Conservation (phyloP, 495 filamentous ascomycete species). For the Neurospora sp. region DNA sequence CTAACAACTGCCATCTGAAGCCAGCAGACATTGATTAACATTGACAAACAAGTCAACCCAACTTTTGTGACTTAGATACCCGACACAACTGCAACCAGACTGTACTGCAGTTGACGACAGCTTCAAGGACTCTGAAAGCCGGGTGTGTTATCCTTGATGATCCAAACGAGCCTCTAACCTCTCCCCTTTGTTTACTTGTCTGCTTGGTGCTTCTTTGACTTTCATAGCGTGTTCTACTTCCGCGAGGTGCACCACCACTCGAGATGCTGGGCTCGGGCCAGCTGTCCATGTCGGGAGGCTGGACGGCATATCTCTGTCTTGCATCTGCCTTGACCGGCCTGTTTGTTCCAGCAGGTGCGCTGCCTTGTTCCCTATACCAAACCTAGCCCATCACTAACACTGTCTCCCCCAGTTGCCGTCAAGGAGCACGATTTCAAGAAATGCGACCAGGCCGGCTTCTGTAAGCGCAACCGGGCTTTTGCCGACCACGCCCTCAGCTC, state of each 20-base stretch:
- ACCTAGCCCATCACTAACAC: constrained; percentile 9
- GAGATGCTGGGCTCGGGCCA: constrained; percentile 33
- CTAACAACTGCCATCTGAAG: background rate
- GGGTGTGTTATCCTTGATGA: constrained; percentile 5
- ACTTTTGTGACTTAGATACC: background rate
- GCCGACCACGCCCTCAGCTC: constrained; percentile 63
- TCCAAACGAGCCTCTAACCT: constrained; percentile 2
- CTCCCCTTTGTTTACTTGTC: constrained; percentile 6
- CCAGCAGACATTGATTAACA: background rate
- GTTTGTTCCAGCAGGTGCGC: constrained; percentile 41
- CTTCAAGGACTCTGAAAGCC: constrained; percentile 5
- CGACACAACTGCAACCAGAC: background rate
- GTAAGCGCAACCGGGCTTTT: constrained; percentile 82
- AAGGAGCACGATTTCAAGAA: constrained; percentile 97
- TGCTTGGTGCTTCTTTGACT: background rate
- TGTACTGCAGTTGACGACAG: background rate
- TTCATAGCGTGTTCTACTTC: constrained; percentile 2
- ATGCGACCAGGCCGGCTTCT: constrained; percentile 91
- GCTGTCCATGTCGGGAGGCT: constrained; percentile 36
- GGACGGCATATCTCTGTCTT: constrained; percentile 45
- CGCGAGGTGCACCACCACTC: constrained; percentile 1
- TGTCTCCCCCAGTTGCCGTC: constrained; percentile 50
- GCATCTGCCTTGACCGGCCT: constrained; percentile 34
- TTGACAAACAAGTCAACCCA: background rate
- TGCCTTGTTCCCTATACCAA: background rate